Evolutionary conservation across 2,329 filamentous ascomycete genomes (phyloP).

Genomic region (Paecilomyces formosus): DNA sequence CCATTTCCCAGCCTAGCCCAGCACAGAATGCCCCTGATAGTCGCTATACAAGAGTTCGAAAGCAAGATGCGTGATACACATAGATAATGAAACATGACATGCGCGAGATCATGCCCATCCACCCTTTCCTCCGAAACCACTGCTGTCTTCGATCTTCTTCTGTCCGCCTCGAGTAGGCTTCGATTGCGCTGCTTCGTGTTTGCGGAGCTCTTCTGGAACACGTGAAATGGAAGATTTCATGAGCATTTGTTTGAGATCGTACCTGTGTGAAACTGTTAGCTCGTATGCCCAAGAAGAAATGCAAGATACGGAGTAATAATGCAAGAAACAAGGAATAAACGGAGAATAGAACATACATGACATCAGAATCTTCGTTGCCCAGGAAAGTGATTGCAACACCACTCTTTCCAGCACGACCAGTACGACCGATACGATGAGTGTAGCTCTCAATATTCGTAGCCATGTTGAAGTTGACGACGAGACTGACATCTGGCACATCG

Average conservation of each 20-base stretch:
- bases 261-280: conserved; percentile 28
- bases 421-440: conserved; percentile 93
- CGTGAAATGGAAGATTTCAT: conserved; percentile 80
- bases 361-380: conserved; percentile 80
- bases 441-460: conserved; percentile 86
- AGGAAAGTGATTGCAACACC: conserved; percentile 96
- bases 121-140: conserved; percentile 28
- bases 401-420: conserved; percentile 92
- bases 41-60: neutral
- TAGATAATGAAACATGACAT: neutral
- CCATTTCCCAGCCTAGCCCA: neutral
- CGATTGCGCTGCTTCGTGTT: conserved; percentile 87
- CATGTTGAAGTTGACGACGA: conserved; percentile 99
- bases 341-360: conserved; percentile 51
- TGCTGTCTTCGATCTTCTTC: conserved; percentile 42
- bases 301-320: conserved; percentile 1
- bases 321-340: neutral
- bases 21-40: neutral
- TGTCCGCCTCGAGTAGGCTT: conserved; percentile 50
- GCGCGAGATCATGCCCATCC: conserved; percentile 15
- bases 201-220: conserved; percentile 82
- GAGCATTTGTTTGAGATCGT: conserved; percentile 93
- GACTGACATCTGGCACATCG: conserved; percentile 85
- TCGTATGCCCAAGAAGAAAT: neutral
- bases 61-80: neutral